Percentiles rank a stretch among this genome's conserved stretches.
Evolutionary conservation across 179 eudicot species (phyloP).

Genomic region (Carnegiea gigantea): DNA sequence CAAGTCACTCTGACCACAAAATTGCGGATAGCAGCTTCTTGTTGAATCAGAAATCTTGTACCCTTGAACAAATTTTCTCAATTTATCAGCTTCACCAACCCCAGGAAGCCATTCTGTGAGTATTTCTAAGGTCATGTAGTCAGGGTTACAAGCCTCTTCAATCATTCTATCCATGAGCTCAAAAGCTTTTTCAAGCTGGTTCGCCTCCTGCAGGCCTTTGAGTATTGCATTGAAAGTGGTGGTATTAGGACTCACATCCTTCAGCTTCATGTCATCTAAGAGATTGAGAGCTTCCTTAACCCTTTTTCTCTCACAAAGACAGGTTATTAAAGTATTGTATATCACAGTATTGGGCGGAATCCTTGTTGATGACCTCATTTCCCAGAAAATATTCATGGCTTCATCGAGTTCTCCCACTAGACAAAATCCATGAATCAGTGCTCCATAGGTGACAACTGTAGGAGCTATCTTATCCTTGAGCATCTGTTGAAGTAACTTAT

Average conservation of each 20-base stretch:
- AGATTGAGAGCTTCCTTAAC: slow-evolving; percentile 56
- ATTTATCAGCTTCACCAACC: slow-evolving; percentile 61
- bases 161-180: slow-evolving; percentile 79
- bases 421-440: slow-evolving; percentile 62
- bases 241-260: slow-evolving; percentile 55
- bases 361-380: slow-evolving; percentile 39
- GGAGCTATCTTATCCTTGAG: slow-evolving; percentile 43
- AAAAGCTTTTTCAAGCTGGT: slow-evolving; percentile 55
- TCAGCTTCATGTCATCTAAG: slow-evolving; percentile 61
- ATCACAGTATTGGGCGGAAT: slow-evolving; percentile 69
- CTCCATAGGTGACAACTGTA: slow-evolving; percentile 67
- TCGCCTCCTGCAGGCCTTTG: slow-evolving; percentile 55
- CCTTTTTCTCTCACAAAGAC: slow-evolving; percentile 51
- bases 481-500: slow-evolving; percentile 54
- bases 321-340: slow-evolving; percentile 65
- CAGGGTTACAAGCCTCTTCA: slow-evolving; percentile 63
- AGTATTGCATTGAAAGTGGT: slow-evolving; percentile 76
- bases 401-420: slow-evolving; percentile 45
- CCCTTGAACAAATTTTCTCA: slow-evolving; percentile 54
- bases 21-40: neutral
- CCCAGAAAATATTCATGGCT: slow-evolving; percentile 63
- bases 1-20: slow-evolving; percentile 6
- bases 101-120: slow-evolving; percentile 76
- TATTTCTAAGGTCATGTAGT: slow-evolving; percentile 69
- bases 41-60: slow-evolving; percentile 36